A percentile compares a stretch with the other conserved stretches of the same genome.
Evolutionary conservation across 306 rosid species (phyloP).

Genomic region (Ceratonia siliqua): DNA sequence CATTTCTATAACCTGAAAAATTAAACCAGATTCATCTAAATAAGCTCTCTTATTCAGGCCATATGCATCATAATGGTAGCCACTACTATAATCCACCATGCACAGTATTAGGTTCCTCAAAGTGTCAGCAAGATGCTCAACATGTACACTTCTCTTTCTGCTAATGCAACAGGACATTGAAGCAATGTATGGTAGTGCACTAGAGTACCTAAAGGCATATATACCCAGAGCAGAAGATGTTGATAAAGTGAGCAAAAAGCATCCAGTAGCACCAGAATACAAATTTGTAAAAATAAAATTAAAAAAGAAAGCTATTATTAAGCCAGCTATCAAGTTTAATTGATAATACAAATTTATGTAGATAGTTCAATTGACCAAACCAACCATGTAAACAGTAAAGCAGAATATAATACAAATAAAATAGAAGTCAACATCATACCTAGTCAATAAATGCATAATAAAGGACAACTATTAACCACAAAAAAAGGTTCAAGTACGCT

Average conservation of each 20-base stretch:
- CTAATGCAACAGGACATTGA: no score
- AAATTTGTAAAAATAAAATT: background rate
- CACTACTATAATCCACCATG: background rate
- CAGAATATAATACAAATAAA: background rate
- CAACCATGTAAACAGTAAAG: background rate
- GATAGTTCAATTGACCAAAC: background rate
- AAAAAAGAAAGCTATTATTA: background rate
- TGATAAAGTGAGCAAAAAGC: background rate
- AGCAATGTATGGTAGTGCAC: no score
- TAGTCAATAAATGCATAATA: background rate
- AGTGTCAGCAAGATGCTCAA: no score
- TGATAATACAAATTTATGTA: background rate
- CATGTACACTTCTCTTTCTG: no score
- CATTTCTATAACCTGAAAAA: constrained; percentile 96
- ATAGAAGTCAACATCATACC: background rate
- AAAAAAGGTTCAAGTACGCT: background rate
- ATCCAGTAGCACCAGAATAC: background rate
- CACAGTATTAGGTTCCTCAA: no score
- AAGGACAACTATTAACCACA: background rate
- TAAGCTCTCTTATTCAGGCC: constrained; percentile 20
- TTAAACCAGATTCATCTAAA: constrained; percentile 32
- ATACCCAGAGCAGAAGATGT: background rate
- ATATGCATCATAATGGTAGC: constrained; percentile 25
- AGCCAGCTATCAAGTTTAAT: background rate
- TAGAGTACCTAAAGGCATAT: no score